Evolutionary conservation across 1,284 basidiomycete genomes (phyloP), one percentile per base, ranked within the genome.

Genomic region (Cutaneotrichosporon cavernicola): DNA sequence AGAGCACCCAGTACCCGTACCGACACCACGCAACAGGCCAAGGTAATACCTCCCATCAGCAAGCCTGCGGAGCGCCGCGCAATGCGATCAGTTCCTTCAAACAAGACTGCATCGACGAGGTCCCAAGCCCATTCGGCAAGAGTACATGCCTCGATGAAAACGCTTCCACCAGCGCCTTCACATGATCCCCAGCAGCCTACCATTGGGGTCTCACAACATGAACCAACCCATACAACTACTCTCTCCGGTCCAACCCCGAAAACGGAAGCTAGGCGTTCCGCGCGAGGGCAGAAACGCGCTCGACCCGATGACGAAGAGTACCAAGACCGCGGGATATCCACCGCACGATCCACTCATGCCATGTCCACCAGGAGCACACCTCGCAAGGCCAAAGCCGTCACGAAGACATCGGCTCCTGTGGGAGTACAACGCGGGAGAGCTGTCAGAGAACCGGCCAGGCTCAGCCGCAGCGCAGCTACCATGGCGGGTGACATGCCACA

Each of bases 291-390:
- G 11, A 51, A 51, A 30, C 49, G 49, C 49, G 13, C 49, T 8
- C 21, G 49, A 13, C 21, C 49, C 49, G 22, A 51, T 14, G 49
- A 51, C 49, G 49, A 51, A 9, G 30, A 51, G 49, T 51, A 26
- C 11, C 49, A 26, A 13, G 49, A 51, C 49, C 11, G 49, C 5
- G 49, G 7, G 22, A 22, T 10, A 31, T 51, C 30, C 6, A 7
- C 49, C 8, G 13, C 21, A 0, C 30, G 22, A 5, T n/a, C 43
- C 18, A n/a, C 43, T 8, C 43, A 46, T 21, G 43, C 43, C 43
- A 46, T 46, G 43, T 46, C 43, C 43, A 46, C 43, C 16, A 46
- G 43, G 43, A 46, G 43, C 43, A 46, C 43, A n/a, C 43, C 43
- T n/a, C 43, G 43, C 43, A 18, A n/a, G 18, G 43, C 43, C 18